Base-by-base conservation (phyloP, 2,329 filamentous ascomycete species). In the Penicillium oxalicum region DNA sequence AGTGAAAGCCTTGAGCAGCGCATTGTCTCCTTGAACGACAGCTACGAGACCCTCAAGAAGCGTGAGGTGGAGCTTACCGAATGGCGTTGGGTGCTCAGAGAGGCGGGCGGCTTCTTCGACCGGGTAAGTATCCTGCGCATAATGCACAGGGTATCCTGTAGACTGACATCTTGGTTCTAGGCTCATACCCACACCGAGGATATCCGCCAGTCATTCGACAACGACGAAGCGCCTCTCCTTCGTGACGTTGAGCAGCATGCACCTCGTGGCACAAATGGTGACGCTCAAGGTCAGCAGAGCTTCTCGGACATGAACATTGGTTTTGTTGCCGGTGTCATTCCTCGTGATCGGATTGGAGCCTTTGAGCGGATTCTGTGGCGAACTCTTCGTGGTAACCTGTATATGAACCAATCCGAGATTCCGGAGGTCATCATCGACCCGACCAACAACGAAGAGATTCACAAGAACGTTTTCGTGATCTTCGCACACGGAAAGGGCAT, bases 331-430 rank as follows among this genome's bases (percentile, higher is more conserved):
- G 93, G 93, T 71, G 93, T 97, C 61, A 97, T 98, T 61, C 82
- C 88, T 34, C 83, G 93, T 47, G 91, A 97, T 65, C 84, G 91
- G 44, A 91, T 98, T 52, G 91, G 86, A 11, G 88, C 91, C 26
- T 98, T 98, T 66, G 94, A 98, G 75, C 86, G 93, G 51, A 98
- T 98, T 60, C 78, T 98, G 44, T 98, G 93, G 93, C 84, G 93
- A 63, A 96, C 94, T 0, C 82, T 98, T 37, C 89, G 93, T 69
- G 93, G 93, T 63, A 98, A 98, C 71, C 76, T 98, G 55, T 98
- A 97, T 79, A 98, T 98, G 93, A 98, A 98, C 74, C 94, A 98
- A 76, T 91, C 91, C 36, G 93, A 98, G 77, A 98, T 98, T 54
- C 85, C 90, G 6, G 91, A 98, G 69, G 83, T 88, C 34, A 86